Base-by-base conservation (phyloP, 768 basidiomycete species). In the Lanmaoa rubissima region DNA sequence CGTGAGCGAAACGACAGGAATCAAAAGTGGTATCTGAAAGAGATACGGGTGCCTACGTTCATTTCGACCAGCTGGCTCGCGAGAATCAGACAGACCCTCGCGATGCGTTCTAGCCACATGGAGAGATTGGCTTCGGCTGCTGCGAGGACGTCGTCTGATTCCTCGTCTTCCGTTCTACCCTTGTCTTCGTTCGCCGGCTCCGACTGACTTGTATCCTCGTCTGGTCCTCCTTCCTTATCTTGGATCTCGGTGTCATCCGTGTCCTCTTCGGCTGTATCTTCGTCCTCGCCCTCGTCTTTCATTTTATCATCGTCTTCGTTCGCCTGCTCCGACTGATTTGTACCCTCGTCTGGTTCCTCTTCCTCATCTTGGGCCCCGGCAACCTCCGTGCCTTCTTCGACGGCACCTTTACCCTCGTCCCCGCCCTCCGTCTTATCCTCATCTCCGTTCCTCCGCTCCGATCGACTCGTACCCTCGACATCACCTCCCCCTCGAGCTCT, bases 61-160 rank as follows among this genome's bases (percentile, higher is more conserved):
- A 92, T 90, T 72, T 94, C 92, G 51, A 90, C 76, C 65, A 93
- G 72, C 71, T 93, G 90, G 36, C 87, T 88, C 2, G 90, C 90
- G 46, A 92, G 79, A 58, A 92, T 91, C 53, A 94, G 69, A 52
- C 80, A 83, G n/a, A 93, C 74, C 48, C 92, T 76, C 16, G 87
- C 82, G 4, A 85, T 85, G 54, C 91, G 82, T 70, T 94, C 91
- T 57, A 84, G 85, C 91, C 91, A 94, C 90, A 92, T 92, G 49
- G 79, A 77, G 19, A 78, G 69, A 34, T 71, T 73, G 34, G 70
- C 65, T 46, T 71, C 67, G 17, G 69, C 69, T 4, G 74, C 62
- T 3, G 42, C 51, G 41, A 69, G 68, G 31, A 55, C 57, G 16
- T 57, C 63, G 52, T 62, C 62, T n/a, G 8, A 38, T 50, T 59